Evolutionary conservation across 2,329 filamentous ascomycete genomes (phyloP).

Genomic region (Clarireedia paspali): DNA sequence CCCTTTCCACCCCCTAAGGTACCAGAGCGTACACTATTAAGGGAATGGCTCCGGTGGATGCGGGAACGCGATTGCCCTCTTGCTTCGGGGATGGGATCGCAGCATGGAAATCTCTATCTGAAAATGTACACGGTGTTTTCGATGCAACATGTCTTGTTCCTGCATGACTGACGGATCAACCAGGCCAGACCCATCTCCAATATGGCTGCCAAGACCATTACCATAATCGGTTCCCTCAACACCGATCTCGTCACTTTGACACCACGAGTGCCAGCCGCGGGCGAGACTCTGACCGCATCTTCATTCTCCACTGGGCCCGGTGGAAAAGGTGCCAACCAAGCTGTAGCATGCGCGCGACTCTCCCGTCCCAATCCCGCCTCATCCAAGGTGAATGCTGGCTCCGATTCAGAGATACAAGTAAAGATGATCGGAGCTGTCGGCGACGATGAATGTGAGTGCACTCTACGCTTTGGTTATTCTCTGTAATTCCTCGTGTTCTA

Average conservation of each 20-base stretch:
- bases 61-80: too few relatives aligned
- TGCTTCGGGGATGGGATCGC: too few relatives aligned
- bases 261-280: conserved; percentile 70
- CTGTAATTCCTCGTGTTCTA: too few relatives aligned
- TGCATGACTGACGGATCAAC: background rate
- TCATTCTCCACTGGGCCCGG: conserved; percentile 76
- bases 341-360: conserved; percentile 77
- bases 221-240: conserved; percentile 87
- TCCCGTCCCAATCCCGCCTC: conserved; percentile 45
- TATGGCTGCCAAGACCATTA: conserved; percentile 43
- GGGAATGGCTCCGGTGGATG: too few relatives aligned
- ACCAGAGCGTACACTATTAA: too few relatives aligned
- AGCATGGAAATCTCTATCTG: too few relatives aligned
- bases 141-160: too few relatives aligned
- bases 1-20: background rate
- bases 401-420: conserved; percentile 36
- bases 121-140: too few relatives aligned
- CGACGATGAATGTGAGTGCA: conserved; percentile 1
- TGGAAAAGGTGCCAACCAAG: conserved; percentile 95
- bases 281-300: conserved; percentile 78
- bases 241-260: conserved; percentile 89
- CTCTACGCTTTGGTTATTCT: too few relatives aligned
- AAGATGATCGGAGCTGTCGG: conserved; percentile 72
- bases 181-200: conserved; percentile 2
- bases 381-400: conserved; percentile 15